Conservation (phyloP, 495 filamentous ascomycete genomes). For the Apodospora peruviana region DNA sequence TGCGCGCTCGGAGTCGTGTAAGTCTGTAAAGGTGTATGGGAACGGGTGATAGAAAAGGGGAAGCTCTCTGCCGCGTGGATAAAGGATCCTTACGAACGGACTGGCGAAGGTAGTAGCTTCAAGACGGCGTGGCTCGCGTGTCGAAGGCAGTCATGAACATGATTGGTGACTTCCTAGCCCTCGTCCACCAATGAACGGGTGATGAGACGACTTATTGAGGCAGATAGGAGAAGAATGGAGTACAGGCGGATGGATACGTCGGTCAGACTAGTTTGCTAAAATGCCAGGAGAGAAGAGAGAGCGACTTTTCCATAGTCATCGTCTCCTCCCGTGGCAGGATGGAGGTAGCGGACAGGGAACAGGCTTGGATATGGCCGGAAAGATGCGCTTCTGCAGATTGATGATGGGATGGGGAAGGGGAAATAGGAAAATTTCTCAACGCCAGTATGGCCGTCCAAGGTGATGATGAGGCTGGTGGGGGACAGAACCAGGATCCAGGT, state of each 20-base stretch:
- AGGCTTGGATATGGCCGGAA: constrained; percentile 34
- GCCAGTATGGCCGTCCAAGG: constrained; percentile 15
- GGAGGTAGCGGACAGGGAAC: constrained; percentile 27
- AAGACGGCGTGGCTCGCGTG: constrained; percentile 29
- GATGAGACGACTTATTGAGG: constrained; percentile 24
- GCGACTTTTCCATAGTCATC: constrained; percentile 36
- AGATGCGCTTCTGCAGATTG: constrained; percentile 30
- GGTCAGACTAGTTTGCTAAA: constrained; percentile 32
- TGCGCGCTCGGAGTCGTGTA: background rate
- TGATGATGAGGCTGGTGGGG: constrained; percentile 20
- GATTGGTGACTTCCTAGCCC: constrained; percentile 34
- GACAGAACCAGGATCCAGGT: constrained; percentile 24
- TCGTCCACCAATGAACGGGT: constrained; percentile 35
- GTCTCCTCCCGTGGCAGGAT: constrained; percentile 28
- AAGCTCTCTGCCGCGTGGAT: background rate
- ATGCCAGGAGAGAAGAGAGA: constrained; percentile 24
- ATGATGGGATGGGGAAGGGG: constrained; percentile 11
- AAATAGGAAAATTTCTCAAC: constrained; percentile 13
- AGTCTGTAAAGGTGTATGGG: background rate
- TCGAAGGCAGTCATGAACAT: constrained; percentile 30
- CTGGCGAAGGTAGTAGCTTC: constrained; percentile 15
- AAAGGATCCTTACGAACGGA: constrained; percentile 7
- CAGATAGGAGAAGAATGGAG: constrained; percentile 24
- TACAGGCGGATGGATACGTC: constrained; percentile 36
- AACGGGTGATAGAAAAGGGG: background rate